Conservation (phyloP, 2,329 filamentous ascomycete genomes). For the Chaetothyriales sp. region DNA sequence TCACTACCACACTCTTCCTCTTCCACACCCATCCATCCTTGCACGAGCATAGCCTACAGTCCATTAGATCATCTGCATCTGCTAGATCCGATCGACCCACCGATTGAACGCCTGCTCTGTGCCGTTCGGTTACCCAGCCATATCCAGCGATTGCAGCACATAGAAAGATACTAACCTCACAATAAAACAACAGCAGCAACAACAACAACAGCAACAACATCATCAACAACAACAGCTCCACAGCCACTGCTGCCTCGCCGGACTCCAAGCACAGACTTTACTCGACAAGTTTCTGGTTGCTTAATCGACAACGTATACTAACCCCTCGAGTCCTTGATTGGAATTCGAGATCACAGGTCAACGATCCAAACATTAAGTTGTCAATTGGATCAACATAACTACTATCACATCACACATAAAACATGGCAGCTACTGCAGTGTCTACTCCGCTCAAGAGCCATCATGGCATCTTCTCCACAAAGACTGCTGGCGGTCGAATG, state of each 20-base stretch:
- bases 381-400: slow-evolving; percentile 29
- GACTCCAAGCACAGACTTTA: slow-evolving; percentile 19
- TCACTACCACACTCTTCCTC: slow-evolving; percentile 18
- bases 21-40: slow-evolving; percentile 21
- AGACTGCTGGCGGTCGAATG: slow-evolving; percentile 86
- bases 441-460: slow-evolving; percentile 93
- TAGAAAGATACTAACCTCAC: slow-evolving; percentile 20
- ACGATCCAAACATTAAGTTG: slow-evolving; percentile 36
- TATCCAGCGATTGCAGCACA: slow-evolving; percentile 20
- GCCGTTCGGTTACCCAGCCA: slow-evolving; percentile 22
- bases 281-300: slow-evolving; percentile 21
- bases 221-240: too few species aligned
- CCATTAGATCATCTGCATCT: slow-evolving; percentile 23
- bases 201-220: slow-evolving; percentile 23
- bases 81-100: slow-evolving; percentile 21
- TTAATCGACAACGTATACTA: slow-evolving; percentile 22
- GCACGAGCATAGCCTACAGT: slow-evolving; percentile 23
- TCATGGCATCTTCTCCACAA: slow-evolving; percentile 76
- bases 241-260: slow-evolving; percentile 21
- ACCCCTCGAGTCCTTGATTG: slow-evolving; percentile 19
- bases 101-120: slow-evolving; percentile 21
- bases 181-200: slow-evolving; percentile 13
- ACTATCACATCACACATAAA: slow-evolving; percentile 20
- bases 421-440: slow-evolving; percentile 70
- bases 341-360: slow-evolving; percentile 17